Percentiles rank a stretch among this genome's conserved stretches.
These are phyloP conservation scores for Exutisphaerella laricina DNA, from an alignment of 2,329 filamentous ascomycete species.

Conservation along the genomic window DNA sequence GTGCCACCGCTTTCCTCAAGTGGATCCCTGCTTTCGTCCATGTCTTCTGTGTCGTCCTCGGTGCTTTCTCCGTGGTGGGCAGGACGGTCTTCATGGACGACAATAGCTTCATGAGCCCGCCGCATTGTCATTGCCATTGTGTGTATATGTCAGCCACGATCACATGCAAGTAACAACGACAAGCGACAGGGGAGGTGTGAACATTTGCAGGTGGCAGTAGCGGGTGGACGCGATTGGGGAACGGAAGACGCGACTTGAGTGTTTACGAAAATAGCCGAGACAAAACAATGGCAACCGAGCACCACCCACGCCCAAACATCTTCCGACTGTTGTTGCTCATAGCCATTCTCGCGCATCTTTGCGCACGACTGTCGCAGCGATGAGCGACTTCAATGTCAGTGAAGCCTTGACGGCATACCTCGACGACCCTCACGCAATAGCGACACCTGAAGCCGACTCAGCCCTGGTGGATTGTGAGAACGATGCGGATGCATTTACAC, in stretches of 20 bases:
- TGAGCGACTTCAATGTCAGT: conserved; percentile 86
- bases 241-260: conserved; percentile 5
- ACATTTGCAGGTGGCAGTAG: too few species aligned
- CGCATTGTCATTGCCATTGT: conserved; percentile 21
- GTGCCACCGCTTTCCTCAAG: conserved; percentile 48
- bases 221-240: too few species aligned
- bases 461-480: conserved; percentile 87
- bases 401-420: conserved; percentile 95
- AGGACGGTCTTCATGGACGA: conserved; percentile 22
- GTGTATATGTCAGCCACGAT: not conserved
- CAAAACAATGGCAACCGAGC: conserved; percentile 1
- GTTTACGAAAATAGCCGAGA: not conserved
- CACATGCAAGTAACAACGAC: too few species aligned
- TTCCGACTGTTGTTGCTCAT: not conserved
- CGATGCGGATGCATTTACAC: conserved; percentile 77
- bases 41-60: conserved; percentile 36
- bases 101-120: conserved; percentile 16
- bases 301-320: conserved; percentile 4
- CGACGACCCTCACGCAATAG: conserved; percentile 78
- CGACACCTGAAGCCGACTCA: conserved; percentile 78
- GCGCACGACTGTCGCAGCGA: conserved; percentile 44
- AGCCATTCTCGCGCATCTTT: conserved; percentile 5
- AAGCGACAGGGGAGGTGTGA: too few species aligned
- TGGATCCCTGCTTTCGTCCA: conserved; percentile 46
- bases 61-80: conserved; percentile 22